These are phyloP conservation scores for Cordyceps tenuipes DNA, from an alignment of 2,329 filamentous ascomycete species.

Conservation along the genomic window DNA sequence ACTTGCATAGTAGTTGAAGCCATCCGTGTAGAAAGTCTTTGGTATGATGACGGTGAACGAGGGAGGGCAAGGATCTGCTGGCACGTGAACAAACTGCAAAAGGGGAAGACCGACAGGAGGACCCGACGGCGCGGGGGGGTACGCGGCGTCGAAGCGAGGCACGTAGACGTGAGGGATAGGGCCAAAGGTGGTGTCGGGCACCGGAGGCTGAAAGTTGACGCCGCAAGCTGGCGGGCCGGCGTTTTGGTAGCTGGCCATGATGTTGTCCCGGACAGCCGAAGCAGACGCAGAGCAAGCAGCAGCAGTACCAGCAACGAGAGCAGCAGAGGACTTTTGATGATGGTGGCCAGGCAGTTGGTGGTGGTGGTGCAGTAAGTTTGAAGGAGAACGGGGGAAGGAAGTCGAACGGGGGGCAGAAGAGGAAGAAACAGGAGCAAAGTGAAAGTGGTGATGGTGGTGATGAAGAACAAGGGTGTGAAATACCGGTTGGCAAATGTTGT, in stretches of 20 bases:
- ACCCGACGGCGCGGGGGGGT: constrained; percentile 16
- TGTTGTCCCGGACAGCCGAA: neutral
- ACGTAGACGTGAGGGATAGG: constrained; percentile 47
- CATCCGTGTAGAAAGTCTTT: constrained; percentile 24
- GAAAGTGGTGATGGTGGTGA: neutral
- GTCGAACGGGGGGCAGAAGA: neutral
- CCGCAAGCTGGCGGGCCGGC: constrained; percentile 33
- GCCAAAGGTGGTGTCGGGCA: constrained; percentile 49
- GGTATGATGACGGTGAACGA: constrained; percentile 24
- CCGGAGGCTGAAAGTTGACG: constrained; percentile 49
- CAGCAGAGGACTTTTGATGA: constrained; percentile 1
- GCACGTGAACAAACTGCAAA: constrained; percentile 20
- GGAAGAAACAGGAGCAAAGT: neutral
- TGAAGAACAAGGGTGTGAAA: constrained; percentile 4
- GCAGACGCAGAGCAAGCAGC: neutral
- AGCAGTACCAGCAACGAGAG: constrained; percentile 14
- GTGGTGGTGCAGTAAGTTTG: neutral
- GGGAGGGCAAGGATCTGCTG: constrained; percentile 14
- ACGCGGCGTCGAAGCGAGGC: constrained; percentile 40
- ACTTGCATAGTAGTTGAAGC: constrained; percentile 35
- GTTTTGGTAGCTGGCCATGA: constrained; percentile 35
- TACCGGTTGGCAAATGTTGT: constrained; percentile 10
- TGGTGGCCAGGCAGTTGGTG: constrained; percentile 11
- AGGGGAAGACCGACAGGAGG: constrained; percentile 26
- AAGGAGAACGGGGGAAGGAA: neutral